Evolutionary conservation across 1,284 basidiomycete genomes (phyloP).

Genomic region (Somion occarium): DNA sequence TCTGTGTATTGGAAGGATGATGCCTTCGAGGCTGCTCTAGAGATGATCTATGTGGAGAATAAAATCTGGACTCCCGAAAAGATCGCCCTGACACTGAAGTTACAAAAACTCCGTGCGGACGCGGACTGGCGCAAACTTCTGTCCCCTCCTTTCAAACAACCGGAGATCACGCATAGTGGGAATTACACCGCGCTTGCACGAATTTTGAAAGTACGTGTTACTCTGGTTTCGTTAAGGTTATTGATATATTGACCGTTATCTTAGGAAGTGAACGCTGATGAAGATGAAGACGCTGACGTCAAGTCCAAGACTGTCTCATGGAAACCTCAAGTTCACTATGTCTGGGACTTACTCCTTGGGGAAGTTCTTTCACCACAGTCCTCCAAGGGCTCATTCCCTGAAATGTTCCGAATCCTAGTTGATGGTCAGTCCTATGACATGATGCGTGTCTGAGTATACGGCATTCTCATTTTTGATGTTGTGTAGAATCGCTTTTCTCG

Average conservation of each 20-base stretch:
- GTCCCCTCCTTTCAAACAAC: slow-evolving; percentile 75
- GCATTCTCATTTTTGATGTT: not conserved
- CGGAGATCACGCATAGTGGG: slow-evolving; percentile 57
- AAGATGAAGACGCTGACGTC: slow-evolving; percentile 36
- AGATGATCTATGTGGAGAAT: slow-evolving; percentile 48
- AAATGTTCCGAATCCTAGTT: slow-evolving; percentile 87
- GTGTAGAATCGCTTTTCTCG: slow-evolving; percentile 82
- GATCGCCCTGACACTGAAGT: slow-evolving; percentile 72
- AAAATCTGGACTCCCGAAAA: slow-evolving; percentile 84
- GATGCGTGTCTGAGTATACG: not conserved
- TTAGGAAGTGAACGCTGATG: slow-evolving; percentile 58
- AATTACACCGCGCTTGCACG: slow-evolving; percentile 76
- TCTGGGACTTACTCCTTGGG: slow-evolving; percentile 85
- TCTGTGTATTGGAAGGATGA: slow-evolving; percentile 68
- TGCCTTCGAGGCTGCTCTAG: slow-evolving; percentile 51
- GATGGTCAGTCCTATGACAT: slow-evolving; percentile 57
- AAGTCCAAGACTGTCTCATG: slow-evolving; percentile 61
- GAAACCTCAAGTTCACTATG: slow-evolving; percentile 91
- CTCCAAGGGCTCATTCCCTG: slow-evolving; percentile 68
- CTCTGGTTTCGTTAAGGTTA: slow-evolving; percentile 1
- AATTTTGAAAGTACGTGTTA: slow-evolving; percentile 65
- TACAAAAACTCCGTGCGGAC: slow-evolving; percentile 59
- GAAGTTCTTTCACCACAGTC: slow-evolving; percentile 55
- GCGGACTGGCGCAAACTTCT: slow-evolving; percentile 67
- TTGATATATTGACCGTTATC: slow-evolving; percentile 6